phyloP scores from a whole-genome alignment of 2,329 filamentous ascomycete species.

The Cytospora leucostoma region DNA sequence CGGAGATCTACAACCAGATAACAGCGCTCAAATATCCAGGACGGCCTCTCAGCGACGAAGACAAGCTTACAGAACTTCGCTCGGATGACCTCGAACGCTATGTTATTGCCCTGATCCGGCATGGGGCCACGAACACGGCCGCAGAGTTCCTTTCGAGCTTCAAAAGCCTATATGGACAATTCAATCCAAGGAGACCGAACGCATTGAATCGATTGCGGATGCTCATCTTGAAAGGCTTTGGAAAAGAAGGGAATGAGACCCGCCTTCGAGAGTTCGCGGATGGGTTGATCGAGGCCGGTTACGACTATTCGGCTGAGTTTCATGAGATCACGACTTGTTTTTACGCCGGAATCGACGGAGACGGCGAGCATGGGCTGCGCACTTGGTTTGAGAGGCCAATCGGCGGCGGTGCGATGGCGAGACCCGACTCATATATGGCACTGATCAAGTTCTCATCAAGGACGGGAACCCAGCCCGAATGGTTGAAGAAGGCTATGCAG shows the following conservation, averaged over 20 bases:
- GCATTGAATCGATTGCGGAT: constrained; percentile 46
- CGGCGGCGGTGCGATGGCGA: constrained; percentile 35
- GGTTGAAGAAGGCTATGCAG: constrained; percentile 63
- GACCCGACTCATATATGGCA: constrained; percentile 49
- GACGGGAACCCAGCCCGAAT: constrained; percentile 56
- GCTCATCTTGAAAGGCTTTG: constrained; percentile 61
- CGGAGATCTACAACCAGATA: constrained; percentile 45
- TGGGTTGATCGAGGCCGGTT: constrained; percentile 50
- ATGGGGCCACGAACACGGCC: constrained; percentile 58
- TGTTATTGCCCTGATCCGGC: constrained; percentile 53
- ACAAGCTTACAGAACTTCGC: constrained; percentile 26
- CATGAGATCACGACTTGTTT: constrained; percentile 61
- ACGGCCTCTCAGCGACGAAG: neutral
- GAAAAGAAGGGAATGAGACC: constrained; percentile 57
- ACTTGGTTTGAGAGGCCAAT: constrained; percentile 65
- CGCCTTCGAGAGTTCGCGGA: constrained; percentile 59
- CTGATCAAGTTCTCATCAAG: constrained; percentile 63
- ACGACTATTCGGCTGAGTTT: constrained; percentile 47
- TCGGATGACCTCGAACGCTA: constrained; percentile 36
- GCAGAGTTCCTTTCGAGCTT: constrained; percentile 42
- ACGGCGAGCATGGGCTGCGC: constrained; percentile 59
- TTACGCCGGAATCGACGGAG: constrained; percentile 59
- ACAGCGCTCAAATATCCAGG: constrained; percentile 6
- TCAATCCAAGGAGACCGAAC: constrained; percentile 18
- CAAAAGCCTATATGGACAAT: constrained; percentile 36